A percentile compares a stretch with the other conserved stretches of the same genome.
Evolutionary conservation across 108 stramenopile species (phyloP).

Genomic region (Conticribra guillardii): DNA sequence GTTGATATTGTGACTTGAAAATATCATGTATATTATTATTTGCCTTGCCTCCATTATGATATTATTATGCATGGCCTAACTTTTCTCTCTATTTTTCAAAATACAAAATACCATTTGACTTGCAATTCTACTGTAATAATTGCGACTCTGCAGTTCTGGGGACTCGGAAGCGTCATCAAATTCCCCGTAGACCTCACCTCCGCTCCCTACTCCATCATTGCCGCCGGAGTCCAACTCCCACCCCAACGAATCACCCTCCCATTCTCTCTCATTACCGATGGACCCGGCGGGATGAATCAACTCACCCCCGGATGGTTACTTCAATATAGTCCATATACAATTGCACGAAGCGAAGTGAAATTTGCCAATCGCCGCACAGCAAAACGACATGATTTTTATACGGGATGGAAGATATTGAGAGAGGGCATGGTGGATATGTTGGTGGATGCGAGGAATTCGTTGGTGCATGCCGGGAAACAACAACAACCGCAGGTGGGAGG

Average conservation of each 20-base stretch:
- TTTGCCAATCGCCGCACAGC: constrained; percentile 77
- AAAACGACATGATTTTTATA: constrained; percentile 72
- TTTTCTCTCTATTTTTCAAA: no score
- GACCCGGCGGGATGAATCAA: constrained; percentile 62
- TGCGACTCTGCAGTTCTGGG: constrained; percentile 80
- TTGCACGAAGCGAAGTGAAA: constrained; percentile 85
- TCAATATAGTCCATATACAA: constrained; percentile 82
- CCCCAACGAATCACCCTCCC: constrained; percentile 90
- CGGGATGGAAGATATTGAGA: constrained; percentile 82
- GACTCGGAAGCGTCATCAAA: constrained; percentile 83
- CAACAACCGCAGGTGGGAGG: constrained; percentile 5
- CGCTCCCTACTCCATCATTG: constrained; percentile 92
- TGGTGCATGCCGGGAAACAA: constrained; percentile 30
- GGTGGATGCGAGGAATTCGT: constrained; percentile 51
- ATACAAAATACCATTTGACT: no score
- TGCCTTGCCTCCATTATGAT: no score
- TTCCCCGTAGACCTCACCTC: constrained; percentile 86
- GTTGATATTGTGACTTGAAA: no score
- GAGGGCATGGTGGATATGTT: constrained; percentile 66
- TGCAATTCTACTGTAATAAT: no score
- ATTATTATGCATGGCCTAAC: no score
- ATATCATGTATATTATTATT: no score
- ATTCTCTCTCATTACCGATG: constrained; percentile 80
- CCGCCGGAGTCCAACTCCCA: constrained; percentile 88
- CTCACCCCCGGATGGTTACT: constrained; percentile 93